phyloP scores from a whole-genome alignment of 345 rosid species.

The Salix viminalis region DNA sequence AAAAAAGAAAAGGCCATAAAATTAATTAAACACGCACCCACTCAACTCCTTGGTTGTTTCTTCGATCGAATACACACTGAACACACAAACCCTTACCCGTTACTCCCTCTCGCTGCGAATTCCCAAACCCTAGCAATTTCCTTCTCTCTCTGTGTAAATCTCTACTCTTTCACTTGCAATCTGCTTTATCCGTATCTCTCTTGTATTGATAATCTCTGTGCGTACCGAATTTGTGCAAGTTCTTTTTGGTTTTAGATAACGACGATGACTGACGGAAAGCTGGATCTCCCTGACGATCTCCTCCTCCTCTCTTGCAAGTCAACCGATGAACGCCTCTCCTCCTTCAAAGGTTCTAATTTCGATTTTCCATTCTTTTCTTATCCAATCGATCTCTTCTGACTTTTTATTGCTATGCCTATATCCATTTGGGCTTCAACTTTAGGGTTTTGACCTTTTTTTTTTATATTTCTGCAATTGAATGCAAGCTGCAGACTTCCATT shows the following conservation, averaged over 20 bases:
- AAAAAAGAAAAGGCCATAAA: neutral
- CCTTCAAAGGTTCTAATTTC: constrained; percentile 18
- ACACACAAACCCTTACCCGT: neutral
- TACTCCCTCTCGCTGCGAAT: neutral
- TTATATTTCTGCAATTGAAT: neutral
- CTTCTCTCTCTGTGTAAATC: neutral
- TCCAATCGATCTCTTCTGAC: neutral
- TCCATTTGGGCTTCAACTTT: neutral
- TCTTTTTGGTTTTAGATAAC: neutral
- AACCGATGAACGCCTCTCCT: constrained; percentile 3
- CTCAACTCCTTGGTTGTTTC: neutral
- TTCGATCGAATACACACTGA: neutral
- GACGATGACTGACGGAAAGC: constrained; percentile 25
- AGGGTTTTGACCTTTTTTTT: neutral
- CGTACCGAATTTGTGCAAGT: neutral
- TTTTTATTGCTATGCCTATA: neutral
- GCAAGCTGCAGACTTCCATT: neutral
- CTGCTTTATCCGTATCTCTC: neutral
- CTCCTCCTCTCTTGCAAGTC: constrained; percentile 16
- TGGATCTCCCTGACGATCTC: constrained; percentile 26
- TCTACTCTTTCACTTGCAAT: neutral
- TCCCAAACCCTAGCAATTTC: constrained; percentile 5
- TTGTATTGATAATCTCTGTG: neutral
- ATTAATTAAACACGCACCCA: neutral
- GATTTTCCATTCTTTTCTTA: neutral